These are phyloP conservation scores for Neurospora sp. DNA, from an alignment of 495 filamentous ascomycete species.

Conservation along the genomic window DNA sequence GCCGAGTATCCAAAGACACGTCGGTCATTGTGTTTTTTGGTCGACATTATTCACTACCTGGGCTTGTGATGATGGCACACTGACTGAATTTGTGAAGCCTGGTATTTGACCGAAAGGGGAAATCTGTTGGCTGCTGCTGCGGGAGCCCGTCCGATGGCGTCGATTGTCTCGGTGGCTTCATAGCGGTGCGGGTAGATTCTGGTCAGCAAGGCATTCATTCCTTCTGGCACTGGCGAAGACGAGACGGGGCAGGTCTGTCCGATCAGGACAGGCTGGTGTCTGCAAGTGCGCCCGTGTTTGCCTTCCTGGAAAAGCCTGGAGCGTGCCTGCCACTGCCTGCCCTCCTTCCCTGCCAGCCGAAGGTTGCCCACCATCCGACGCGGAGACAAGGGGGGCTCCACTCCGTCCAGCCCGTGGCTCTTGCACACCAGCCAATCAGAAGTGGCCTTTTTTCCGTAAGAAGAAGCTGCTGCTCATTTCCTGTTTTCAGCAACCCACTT, in stretches of 20 bases:
- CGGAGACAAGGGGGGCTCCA: not conserved
- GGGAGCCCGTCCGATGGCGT: not conserved
- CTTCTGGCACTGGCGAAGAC: not conserved
- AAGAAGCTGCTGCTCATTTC: conserved; percentile 21
- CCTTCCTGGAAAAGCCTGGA: not conserved
- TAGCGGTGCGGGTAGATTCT: not conserved
- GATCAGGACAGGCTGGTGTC: not conserved
- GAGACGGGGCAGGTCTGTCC: not conserved
- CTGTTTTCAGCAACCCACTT: conserved; percentile 14
- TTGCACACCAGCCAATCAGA: conserved; percentile 17
- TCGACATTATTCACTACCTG: not conserved
- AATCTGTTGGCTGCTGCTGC: not conserved
- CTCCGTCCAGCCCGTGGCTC: not conserved
- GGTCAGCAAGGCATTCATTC: not conserved
- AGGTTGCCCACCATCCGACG: not conserved
- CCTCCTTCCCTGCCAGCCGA: not conserved
- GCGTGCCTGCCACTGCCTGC: not conserved
- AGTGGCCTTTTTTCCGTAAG: conserved; percentile 20
- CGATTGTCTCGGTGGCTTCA: not conserved
- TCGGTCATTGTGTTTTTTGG: not conserved
- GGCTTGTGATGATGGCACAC: not conserved
- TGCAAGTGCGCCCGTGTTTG: not conserved
- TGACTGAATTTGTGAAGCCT: not conserved
- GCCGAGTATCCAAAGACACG: not conserved
- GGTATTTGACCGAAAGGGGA: not conserved